Base-by-base conservation (phyloP, 257 asterid genomes). In the Coffea canephora region DNA sequence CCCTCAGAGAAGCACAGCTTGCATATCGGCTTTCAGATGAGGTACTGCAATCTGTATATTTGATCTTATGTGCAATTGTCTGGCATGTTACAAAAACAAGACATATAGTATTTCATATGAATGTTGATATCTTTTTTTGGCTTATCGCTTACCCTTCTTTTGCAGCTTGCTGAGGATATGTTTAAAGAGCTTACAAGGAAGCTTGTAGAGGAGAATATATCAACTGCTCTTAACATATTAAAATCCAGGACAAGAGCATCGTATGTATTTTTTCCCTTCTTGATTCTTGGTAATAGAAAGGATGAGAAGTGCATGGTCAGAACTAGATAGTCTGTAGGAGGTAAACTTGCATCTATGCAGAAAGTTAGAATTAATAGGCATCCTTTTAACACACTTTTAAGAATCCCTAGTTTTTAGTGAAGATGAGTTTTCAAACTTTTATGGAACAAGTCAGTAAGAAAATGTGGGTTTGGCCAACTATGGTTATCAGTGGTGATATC, bases 111-210 rank as follows among this genome's bases (percentile, higher is more conserved):
- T 69, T 46, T n/a, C 65, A 2, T 57, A 23, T 81, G 48, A 27
- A 18, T n/a, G 6, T 34, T 70, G 62, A 73, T 62, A 27, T 39
- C 74, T 31, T 54, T 39, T 25, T 62, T 65, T 74, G 18, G 27
- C 27, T 39, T 21, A 27, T 27, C 49, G 41, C 5, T 67, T 84
- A 46, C 75, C 72, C 49, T 70, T 64, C 36, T 54, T 78, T 64
- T 86, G 82, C 88, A 96, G 99, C 91, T 94, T 83, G 97, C 98
- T 79, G 97, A 82, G 77, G 96, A 89, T 79, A 89, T 91, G 97
- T 92, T 96, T 84, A 92, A 94, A 88, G 96, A 94, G 88, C 94
- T 89, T 87, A 88, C 93, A 19, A 90, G 98, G 87, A 94, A 91
- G 91, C 89, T 92, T 82, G 95, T 85, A 77, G 98, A 94, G 85